phyloP scores from a whole-genome alignment of 768 basidiomycete species.

The Suillus bovinus region DNA sequence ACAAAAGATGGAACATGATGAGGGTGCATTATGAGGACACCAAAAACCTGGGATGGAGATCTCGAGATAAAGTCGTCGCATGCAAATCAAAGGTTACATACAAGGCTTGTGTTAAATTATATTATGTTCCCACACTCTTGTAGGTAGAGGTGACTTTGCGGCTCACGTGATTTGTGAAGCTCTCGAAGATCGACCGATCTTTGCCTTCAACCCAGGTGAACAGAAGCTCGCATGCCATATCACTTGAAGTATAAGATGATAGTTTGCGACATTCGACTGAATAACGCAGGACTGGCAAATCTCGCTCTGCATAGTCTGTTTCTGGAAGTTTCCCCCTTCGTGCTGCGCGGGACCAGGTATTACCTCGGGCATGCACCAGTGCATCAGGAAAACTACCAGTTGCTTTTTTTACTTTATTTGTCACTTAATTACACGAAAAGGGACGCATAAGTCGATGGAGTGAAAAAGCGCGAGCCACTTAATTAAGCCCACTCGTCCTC shows the following conservation, averaged over 20 bases:
- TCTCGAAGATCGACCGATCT: constrained; percentile 61
- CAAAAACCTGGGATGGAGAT: not conserved
- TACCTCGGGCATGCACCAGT: constrained; percentile 33
- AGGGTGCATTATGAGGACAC: not conserved
- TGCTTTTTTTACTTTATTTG: too few species aligned
- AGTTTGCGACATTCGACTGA: constrained; percentile 25
- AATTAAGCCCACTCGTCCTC: too few species aligned
- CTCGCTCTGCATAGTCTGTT: constrained; percentile 1
- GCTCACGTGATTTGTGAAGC: constrained; percentile 65
- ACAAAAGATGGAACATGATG: not conserved
- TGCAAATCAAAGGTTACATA: not conserved
- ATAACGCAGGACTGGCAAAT: constrained; percentile 20
- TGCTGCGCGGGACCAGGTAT: constrained; percentile 73
- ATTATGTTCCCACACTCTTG: not conserved
- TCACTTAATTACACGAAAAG: too few species aligned
- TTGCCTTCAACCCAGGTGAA: constrained; percentile 57
- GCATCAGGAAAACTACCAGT: too few species aligned
- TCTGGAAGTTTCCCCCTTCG: constrained; percentile 43
- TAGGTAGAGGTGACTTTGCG: constrained; percentile 40
- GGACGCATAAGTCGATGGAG: too few species aligned
- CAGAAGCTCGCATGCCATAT: constrained; percentile 23
- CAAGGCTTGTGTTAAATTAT: not conserved
- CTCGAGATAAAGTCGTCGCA: not conserved
- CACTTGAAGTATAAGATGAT: constrained; percentile 13
- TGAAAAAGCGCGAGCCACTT: too few species aligned